These are phyloP conservation scores for Lachnellula subtilissima DNA, from an alignment of 2,329 filamentous ascomycete species.

Conservation along the genomic window DNA sequence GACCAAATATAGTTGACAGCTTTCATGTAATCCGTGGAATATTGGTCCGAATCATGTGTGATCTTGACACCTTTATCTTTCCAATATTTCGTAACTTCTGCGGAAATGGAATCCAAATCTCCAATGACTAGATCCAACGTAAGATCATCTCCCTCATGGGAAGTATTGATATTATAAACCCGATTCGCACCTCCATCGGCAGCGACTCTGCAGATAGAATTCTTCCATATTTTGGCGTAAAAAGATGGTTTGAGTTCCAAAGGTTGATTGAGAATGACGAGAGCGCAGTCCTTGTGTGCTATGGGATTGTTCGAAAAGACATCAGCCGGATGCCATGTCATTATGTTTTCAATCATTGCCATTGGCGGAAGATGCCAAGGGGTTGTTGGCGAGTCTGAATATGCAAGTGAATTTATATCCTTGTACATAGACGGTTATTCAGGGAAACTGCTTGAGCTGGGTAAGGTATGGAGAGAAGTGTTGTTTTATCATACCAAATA, in stretches of 20 bases:
- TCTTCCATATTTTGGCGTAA: conserved; percentile 20
- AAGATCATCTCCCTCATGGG: conserved; percentile 43
- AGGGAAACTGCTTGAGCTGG: not conserved
- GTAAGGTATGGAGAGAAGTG: not conserved
- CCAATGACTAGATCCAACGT: conserved; percentile 72
- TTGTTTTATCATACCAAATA: not conserved
- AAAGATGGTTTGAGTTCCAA: conserved; percentile 41
- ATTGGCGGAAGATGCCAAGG: not conserved
- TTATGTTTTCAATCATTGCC: not conserved
- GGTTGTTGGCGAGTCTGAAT: not conserved
- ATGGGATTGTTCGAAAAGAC: conserved; percentile 22
- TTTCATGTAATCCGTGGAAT: conserved; percentile 90
- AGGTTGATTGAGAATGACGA: conserved; percentile 59
- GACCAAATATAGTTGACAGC: conserved; percentile 54
- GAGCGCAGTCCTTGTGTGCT: conserved; percentile 36
- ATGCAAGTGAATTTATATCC: not conserved
- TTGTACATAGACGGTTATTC: not conserved
- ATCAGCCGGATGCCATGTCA: conserved; percentile 34
- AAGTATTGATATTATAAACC: conserved; percentile 44
- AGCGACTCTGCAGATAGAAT: conserved; percentile 56
- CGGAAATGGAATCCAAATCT: conserved; percentile 78
- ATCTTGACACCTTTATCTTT: conserved; percentile 49
- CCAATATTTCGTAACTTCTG: conserved; percentile 51
- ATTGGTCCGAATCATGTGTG: conserved; percentile 70
- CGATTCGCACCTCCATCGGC: conserved; percentile 90